Base-by-base conservation (phyloP, 306 rosid genomes). In the Cucurbita maxima region DNA sequence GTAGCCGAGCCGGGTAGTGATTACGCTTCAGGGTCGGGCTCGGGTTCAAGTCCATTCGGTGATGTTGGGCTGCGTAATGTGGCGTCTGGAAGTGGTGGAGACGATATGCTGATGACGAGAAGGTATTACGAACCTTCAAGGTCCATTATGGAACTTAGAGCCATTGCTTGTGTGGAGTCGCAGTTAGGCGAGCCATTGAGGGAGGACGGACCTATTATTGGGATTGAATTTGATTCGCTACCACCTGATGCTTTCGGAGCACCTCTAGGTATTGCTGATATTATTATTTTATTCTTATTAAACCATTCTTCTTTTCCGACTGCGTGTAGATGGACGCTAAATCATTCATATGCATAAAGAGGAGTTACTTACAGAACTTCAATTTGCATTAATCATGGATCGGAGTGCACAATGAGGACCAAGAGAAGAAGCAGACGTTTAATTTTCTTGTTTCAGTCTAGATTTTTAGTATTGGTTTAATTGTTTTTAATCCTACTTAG, bases 231-330 rank as follows among this genome's bases (percentile, higher is more conserved):
- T 75, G 99, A 95, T 84, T 81, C 86, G 5, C 80, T 95, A 84
- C 97, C 99, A 4, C 99, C 99, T 0, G 99, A 91, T 88, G 99
- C 99, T 9, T 95, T 95, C 4, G 97, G 99, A 50, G 96, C 96
- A 74, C 96, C 95, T 34, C 48, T 95, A 81, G 96, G 99, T 91
- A 84, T 62, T 48, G 36, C 61, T 41, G 20, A 25, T 69, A 62
- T 56, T 30, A 71, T 67, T 37, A 37, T 30, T 71, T 51, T 30
- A 15, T 71, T 43, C 30, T 37, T 15, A n/a, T 53, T 18, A 11
- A 54, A 53, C 61, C 59, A 53, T 79, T 87, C 37, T 86, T 79
- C 22, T 50, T 70, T 14, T 25, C 8, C 58, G 43, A 16, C 58
- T 22, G 0, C 56, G 3, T 64, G 53, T 68, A 45, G 45, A 2